Evolutionary conservation across 768 basidiomycete genomes (phyloP).

Genomic region (Tubosaeta sp.): DNA sequence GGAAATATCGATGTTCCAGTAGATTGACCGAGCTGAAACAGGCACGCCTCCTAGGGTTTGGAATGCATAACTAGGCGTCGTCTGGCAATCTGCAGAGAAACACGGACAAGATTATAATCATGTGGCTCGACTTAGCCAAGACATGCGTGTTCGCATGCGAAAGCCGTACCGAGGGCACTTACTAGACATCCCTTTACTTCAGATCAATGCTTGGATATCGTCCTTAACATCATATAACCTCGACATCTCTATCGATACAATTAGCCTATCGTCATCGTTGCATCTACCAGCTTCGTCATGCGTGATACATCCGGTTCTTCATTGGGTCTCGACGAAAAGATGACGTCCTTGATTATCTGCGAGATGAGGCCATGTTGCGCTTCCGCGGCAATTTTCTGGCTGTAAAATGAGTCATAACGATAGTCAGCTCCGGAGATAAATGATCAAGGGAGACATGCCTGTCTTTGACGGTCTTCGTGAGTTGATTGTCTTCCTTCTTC

Average conservation of each 20-base stretch:
- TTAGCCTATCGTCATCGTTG: constrained; percentile 32
- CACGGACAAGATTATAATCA: no score
- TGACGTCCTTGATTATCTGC: constrained; percentile 88
- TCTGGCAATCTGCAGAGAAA: no score
- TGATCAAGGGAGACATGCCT: constrained; percentile 45
- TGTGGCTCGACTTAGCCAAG: no score
- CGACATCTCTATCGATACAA: constrained; percentile 1
- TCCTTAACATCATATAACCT: no score
- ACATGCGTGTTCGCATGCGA: no score
- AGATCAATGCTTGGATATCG: no score
- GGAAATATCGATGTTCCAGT: no score
- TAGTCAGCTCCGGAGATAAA: background rate
- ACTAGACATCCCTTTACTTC: no score
- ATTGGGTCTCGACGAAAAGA: constrained; percentile 62
- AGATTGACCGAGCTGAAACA: no score
- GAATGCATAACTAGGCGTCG: no score
- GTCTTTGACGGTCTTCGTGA: constrained; percentile 88
- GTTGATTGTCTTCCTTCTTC: constrained; percentile 85
- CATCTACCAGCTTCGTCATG: constrained; percentile 32
- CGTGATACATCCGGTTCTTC: constrained; percentile 21
- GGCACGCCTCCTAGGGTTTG: no score
- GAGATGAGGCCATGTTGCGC: constrained; percentile 92
- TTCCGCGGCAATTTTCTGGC: constrained; percentile 85
- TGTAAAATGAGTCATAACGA: constrained; percentile 29
- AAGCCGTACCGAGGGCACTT: no score